Base-by-base conservation (phyloP, 306 rosid species). In the Fragaria ananassa region DNA sequence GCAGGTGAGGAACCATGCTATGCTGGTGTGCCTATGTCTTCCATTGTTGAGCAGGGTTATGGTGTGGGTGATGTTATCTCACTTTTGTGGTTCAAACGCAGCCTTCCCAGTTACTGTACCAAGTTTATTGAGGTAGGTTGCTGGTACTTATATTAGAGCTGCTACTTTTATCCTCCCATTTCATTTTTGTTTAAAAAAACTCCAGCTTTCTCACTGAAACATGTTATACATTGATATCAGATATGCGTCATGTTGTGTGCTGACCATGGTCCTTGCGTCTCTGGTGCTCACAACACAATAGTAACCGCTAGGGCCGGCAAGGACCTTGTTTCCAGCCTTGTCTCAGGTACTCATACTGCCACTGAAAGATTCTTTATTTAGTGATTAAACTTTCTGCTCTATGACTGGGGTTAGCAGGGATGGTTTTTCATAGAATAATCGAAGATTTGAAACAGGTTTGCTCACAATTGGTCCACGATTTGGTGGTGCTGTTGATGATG, bases 261-360 rank as follows among this genome's bases (percentile, higher is more conserved):
- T 47, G 98, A 96, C 85, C 99, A 96, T 70, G 99, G 99, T 86
- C 99, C 99, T 13, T 96, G 98, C 62, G 97, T 93, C 73, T 96
- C 99, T 74, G 99, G 99, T 76, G 99, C 99, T 80, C 99, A 96
- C 83, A 96, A 96, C 86, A 80, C 99, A 74, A 92, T 96, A 54
- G 99, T 96, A 68, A 96, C 99, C 12, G 97, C 97, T 45, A 90
- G 99, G 85, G 99, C 99, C 68, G 97, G 99, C 81, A 95, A 95
- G 89, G 97, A 95, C 80, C 97, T 95, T 74, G 97, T 95, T 79
- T 95, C 97, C 54, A 82, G 99, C 76, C 97, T 92, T 50, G 99
- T 95, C 78, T 86, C 97, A 82, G 99, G 99, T 95, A 80, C 67
- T 75, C 71, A 74, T 70, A 47, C 68, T 44, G 76, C 80, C 75